Evolutionary conservation across 139 green algal genomes (phyloP), one percentile per base, ranked within the genome.

Genomic region (Pseudopediastrum boryanum): DNA sequence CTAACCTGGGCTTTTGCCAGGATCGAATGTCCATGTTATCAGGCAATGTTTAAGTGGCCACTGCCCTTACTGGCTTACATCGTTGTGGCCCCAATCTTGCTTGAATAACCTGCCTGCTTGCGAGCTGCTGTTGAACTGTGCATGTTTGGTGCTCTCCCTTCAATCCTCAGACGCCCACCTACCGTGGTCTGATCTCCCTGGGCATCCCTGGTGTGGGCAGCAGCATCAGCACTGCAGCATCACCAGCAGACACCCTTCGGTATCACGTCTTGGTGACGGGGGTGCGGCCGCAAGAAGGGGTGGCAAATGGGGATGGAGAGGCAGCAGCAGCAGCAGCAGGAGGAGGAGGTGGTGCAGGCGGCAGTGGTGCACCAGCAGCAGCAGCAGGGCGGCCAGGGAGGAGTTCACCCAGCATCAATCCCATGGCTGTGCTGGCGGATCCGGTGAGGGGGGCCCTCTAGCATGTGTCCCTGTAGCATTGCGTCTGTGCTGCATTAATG

Each of bases 131-230:
- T n/a, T n/a, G n/a, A n/a, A n/a, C n/a, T n/a, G n/a, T n/a, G n/a
- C n/a, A n/a, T n/a, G n/a, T n/a, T n/a, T n/a, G n/a, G n/a, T n/a
- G n/a, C n/a, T n/a, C n/a, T n/a, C n/a, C n/a, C n/a, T n/a, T n/a
- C n/a, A n/a, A n/a, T n/a, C 9, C n/a, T 12, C 80, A 85, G 80
- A 58, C 61, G 35, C 27, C 64, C 6, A 72, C 29, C 1, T 93
- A 86, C 78, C 73, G 86, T 2, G 80, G 83, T 33, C 80, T 97
- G 35, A 83, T 92, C 36, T 75, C 83, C 19, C 64, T 95, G 65
- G 93, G 93, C 3, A 76, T 97, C 2, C 92, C 77, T 7, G 90
- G 87, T 0, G 85, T 97, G 21, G 87, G 89, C 63, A 79, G 66
- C 59, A 75, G 81, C 0, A 61, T 87, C 0, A 85, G 89, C 5